Base-by-base conservation (phyloP, 2,329 filamentous ascomycete genomes). In the Colletotrichum sp. region DNA sequence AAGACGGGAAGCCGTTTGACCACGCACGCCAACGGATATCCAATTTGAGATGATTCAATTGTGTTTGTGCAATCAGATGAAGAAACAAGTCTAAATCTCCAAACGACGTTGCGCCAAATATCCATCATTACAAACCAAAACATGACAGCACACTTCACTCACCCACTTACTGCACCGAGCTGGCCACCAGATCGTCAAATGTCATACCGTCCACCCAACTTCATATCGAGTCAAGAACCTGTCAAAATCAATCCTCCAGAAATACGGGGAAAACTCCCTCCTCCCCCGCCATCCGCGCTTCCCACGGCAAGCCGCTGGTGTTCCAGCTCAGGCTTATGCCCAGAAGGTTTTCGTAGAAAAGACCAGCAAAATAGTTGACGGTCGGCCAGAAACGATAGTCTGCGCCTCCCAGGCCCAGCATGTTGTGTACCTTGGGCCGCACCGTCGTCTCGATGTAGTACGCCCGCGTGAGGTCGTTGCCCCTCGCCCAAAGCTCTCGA, bases 391-490 rank as follows among this genome's bases (percentile, higher is more conserved):
- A 21, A 55, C 73, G 48, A 48, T 21, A 43, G 28, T 75, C 73
- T 8, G 61, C 5, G 16, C 62, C 62, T n/a, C 28, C 18, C 38
- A 74, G 6, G 34, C 62, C 56, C 52, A 66, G 10, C 13, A 55
- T 66, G 55, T 4, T 34, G 9, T 61, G 52, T 18, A 26, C 24
- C 7, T 26, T 18, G 34, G 73, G 69, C n/a, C 62, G 28, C 18
- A 72, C 24, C 16, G 15, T 55, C 9, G 61, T 34, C 30, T 75
- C 69, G 38, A 75, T 18, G 26, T 62, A 75, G n/a, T 72, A 71
- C 21, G 69, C 73, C 61, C 73, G 30, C 34, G 73, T 62, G 21
- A 38, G 21, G 34, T 64, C 55, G 69, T 75, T 75, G 60, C 69
- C 73, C 52, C 60, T 18, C 30, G 52, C 72, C 48, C 62, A 75